A percentile compares a stretch with the other conserved stretches of the same genome.
Evolutionary conservation across 73 alveolate genomes (phyloP).

Genomic region (Paraurostyla sp.): DNA sequence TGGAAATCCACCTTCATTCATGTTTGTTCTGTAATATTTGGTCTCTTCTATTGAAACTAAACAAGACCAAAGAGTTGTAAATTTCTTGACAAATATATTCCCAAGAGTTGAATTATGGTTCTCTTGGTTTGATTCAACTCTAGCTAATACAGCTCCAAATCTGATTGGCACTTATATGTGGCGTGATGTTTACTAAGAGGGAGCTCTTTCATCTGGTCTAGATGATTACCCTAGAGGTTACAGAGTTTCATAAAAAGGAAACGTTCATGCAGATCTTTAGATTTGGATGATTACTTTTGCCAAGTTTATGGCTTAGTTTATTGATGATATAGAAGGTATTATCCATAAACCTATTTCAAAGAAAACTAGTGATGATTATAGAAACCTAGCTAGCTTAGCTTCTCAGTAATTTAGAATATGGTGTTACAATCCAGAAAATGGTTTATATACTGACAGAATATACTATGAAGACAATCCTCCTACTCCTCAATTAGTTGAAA

Average conservation of each 20-base stretch:
- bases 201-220: constrained; percentile 88
- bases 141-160: constrained; percentile 48
- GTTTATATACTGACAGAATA: constrained; percentile 8
- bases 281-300: constrained; percentile 86
- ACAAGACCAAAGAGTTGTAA: constrained; percentile 59
- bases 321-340: constrained; percentile 51
- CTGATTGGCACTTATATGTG: constrained; percentile 76
- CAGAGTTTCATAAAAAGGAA: constrained; percentile 79
- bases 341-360: background rate
- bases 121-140: constrained; percentile 79
- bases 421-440: constrained; percentile 34
- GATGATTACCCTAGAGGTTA: constrained; percentile 97
- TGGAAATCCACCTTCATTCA: constrained; percentile 95
- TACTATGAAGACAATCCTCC: background rate
- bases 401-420: background rate
- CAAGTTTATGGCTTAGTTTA: constrained; percentile 54
- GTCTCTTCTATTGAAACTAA: constrained; percentile 44
- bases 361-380: constrained; percentile 29
- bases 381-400: background rate
- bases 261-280: constrained; percentile 92
- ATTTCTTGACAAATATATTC: constrained; percentile 63
- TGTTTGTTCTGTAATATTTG: constrained; percentile 83
- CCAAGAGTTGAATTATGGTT: constrained; percentile 83
- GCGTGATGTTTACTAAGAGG: constrained; percentile 86
- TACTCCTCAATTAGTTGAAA: background rate